Evolutionary conservation across 495 filamentous ascomycete genomes (phyloP).

Genomic region (Podospora didyma): DNA sequence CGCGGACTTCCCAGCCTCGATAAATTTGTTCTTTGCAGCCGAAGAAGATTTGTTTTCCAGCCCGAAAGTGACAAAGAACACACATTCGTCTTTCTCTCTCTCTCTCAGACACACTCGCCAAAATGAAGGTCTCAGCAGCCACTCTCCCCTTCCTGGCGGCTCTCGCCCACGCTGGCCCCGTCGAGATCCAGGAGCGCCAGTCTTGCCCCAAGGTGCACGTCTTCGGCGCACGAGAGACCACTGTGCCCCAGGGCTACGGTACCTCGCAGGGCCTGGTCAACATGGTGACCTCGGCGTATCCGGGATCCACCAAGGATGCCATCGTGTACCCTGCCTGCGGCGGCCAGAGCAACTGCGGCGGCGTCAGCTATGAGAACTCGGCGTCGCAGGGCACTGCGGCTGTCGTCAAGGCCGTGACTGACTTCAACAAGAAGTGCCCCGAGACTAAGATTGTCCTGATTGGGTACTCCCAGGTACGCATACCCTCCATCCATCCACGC

Average conservation of each 20-base stretch:
- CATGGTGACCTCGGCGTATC: conserved; percentile 44
- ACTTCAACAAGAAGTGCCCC: conserved; percentile 51
- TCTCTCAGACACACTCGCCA: conserved; percentile 2
- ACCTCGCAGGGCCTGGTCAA: conserved; percentile 52
- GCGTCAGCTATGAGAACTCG: conserved; percentile 51
- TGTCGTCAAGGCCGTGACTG: conserved; percentile 53
- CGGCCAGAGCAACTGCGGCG: conserved; percentile 45
- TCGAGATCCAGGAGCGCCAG: conserved; percentile 26
- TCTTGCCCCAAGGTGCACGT: conserved; percentile 53
- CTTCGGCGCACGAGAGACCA: conserved; percentile 64
- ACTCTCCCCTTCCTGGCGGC: conserved; percentile 21
- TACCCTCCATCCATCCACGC: not conserved
- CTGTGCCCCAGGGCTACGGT: conserved; percentile 51
- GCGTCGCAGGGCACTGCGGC: conserved; percentile 49
- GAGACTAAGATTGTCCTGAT: conserved; percentile 55
- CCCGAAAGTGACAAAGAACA: no score
- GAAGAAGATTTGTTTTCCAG: no score
- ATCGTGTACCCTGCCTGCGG: conserved; percentile 61
- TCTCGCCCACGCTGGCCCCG: conserved; percentile 17
- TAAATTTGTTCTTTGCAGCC: no score
- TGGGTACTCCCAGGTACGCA: conserved; percentile 55
- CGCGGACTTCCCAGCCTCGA: no score
- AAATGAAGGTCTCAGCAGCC: conserved; percentile 21
- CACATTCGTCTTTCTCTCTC: no score
- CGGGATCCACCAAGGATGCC: conserved; percentile 53